Conservation (phyloP, 2,329 filamentous ascomycete genomes). For the Aspergillus terreus region DNA sequence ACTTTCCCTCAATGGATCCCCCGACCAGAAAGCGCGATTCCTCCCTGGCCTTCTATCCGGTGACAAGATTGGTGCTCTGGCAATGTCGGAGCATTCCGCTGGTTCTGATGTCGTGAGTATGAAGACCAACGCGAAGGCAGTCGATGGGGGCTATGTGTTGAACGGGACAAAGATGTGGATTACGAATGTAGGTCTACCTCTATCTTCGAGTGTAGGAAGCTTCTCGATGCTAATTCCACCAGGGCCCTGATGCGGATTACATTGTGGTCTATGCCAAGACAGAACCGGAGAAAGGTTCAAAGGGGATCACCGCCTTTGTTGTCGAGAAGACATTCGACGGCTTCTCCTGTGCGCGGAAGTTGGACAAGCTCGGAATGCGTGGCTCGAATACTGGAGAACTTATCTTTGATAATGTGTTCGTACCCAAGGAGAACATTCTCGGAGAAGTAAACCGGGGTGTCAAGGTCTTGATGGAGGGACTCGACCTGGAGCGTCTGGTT, state of each 20-base stretch:
- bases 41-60: slow-evolving; percentile 79
- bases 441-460: slow-evolving; percentile 79
- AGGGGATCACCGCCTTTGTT: slow-evolving; percentile 93
- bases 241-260: slow-evolving; percentile 81
- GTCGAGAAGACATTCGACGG: slow-evolving; percentile 68
- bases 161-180: slow-evolving; percentile 99
- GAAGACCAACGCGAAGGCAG: slow-evolving; percentile 76
- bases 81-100: slow-evolving; percentile 90
- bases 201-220: not conserved
- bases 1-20: slow-evolving; percentile 79
- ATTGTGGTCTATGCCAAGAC: slow-evolving; percentile 98
- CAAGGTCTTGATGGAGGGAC: slow-evolving; percentile 88
- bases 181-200: slow-evolving; percentile 66
- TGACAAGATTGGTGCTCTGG: slow-evolving; percentile 77
- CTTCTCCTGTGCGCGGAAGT: slow-evolving; percentile 82
- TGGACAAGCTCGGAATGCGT: slow-evolving; percentile 98
- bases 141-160: slow-evolving; percentile 79
- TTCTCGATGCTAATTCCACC: not conserved
- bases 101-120: slow-evolving; percentile 95
- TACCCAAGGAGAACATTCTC: slow-evolving; percentile 76
- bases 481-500: slow-evolving; percentile 90
- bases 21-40: slow-evolving; percentile 74
- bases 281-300: slow-evolving; percentile 70
- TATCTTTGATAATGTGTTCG: slow-evolving; percentile 85
- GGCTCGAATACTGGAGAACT: slow-evolving; percentile 95